Conservation (phyloP, 441 rosid genomes). For the Gossypium trilobum region DNA sequence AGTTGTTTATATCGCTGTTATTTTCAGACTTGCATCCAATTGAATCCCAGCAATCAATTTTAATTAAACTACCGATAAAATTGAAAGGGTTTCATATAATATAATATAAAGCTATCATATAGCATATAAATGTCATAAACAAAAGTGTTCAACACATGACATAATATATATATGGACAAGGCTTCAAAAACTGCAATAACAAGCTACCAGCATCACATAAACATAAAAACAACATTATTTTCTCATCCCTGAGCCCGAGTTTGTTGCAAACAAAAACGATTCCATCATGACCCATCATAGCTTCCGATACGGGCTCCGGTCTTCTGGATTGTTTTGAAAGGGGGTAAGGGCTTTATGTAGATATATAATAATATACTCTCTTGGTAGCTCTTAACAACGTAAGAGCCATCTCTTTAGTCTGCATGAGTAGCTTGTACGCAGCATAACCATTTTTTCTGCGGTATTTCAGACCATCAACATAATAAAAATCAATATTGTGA, state of each 20-base stretch:
- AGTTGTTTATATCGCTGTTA: not conserved
- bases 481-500: not conserved
- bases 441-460: slow-evolving; percentile 67
- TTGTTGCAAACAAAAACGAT: not conserved
- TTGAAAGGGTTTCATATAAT: not conserved
- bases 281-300: slow-evolving; percentile 36
- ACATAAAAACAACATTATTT: slow-evolving; percentile 12
- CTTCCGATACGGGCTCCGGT: slow-evolving; percentile 35
- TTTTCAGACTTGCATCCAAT: not conserved
- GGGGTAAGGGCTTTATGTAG: slow-evolving; percentile 10
- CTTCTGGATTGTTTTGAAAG: slow-evolving; percentile 19
- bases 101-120: not conserved
- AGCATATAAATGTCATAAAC: not conserved
- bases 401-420: not conserved
- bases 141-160: not conserved
- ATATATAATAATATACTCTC: slow-evolving; percentile 8
- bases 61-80: not conserved
- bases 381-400: not conserved
- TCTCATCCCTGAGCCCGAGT: slow-evolving; percentile 17
- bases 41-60: not conserved
- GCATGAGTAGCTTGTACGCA: slow-evolving; percentile 31
- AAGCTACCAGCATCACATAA: slow-evolving; percentile 6
- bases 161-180: not conserved
- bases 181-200: not conserved
- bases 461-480: slow-evolving; percentile 9